Conservation (phyloP, 768 basidiomycete species). For the Plicaturopsis crispa region DNA sequence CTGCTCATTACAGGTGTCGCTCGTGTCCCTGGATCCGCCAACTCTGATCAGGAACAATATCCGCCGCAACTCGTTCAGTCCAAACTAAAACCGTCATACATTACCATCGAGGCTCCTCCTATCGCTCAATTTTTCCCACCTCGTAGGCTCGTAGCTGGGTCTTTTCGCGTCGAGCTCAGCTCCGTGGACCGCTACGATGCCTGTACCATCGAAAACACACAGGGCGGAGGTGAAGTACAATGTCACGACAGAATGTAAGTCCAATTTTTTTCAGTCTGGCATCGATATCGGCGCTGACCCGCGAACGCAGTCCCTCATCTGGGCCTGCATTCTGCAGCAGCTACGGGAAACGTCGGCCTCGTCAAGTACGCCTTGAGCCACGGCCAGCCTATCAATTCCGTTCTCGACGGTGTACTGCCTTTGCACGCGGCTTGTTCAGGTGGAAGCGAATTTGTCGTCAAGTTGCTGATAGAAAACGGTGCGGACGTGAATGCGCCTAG, state of each 20-base stretch:
- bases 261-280: neutral
- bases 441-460: conserved; percentile 83
- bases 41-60: too few relatives aligned
- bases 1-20: too few relatives aligned
- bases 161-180: conserved; percentile 60
- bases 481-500: conserved; percentile 98
- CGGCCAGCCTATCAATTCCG: conserved; percentile 94
- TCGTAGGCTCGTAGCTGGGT: too few relatives aligned
- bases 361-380: conserved; percentile 89
- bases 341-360: conserved; percentile 84
- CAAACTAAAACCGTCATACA: too few relatives aligned
- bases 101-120: too few relatives aligned
- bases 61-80: too few relatives aligned
- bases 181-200: neutral
- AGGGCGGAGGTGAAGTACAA: conserved; percentile 38
- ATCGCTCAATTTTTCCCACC: too few relatives aligned
- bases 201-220: neutral
- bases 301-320: conserved; percentile 58
- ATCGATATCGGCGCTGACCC: conserved; percentile 1
- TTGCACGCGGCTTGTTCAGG: conserved; percentile 92
- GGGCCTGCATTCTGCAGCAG: conserved; percentile 71
- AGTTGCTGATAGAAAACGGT: conserved; percentile 82
- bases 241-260: conserved; percentile 45
- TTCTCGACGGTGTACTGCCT: conserved; percentile 93
- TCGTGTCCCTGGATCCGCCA: too few relatives aligned